These are phyloP conservation scores for Globisporangium orthogonon DNA, from an alignment of 352 stramenopile species.

Conservation along the genomic window DNA sequence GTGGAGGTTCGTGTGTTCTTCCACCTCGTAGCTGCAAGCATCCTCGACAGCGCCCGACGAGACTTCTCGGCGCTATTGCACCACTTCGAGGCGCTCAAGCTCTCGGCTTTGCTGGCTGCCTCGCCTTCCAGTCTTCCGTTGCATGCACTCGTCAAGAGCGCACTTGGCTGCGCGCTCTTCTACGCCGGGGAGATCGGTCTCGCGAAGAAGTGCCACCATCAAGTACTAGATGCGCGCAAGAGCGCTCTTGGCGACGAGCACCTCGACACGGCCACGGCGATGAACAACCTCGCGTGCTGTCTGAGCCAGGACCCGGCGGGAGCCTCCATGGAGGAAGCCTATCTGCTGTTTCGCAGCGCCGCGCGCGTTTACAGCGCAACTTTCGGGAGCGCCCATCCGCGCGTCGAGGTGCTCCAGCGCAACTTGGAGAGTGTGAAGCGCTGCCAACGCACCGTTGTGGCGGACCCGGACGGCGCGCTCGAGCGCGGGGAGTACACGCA, in stretches of 20 bases:
- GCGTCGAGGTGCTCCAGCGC: slow-evolving; percentile 31
- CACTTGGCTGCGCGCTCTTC: slow-evolving; percentile 47
- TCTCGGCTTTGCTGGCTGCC: slow-evolving; percentile 19
- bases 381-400: slow-evolving; percentile 37
- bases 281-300: slow-evolving; percentile 76
- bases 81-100: slow-evolving; percentile 47
- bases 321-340: slow-evolving; percentile 40
- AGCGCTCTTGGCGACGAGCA: slow-evolving; percentile 21
- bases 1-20: slow-evolving; percentile 50
- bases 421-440: slow-evolving; percentile 40
- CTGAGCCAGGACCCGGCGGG: slow-evolving; percentile 30
- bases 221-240: slow-evolving; percentile 37
- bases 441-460: slow-evolving; percentile 35
- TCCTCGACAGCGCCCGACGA: slow-evolving; percentile 46
- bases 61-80: slow-evolving; percentile 41
- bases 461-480: slow-evolving; percentile 31
- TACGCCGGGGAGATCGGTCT: slow-evolving; percentile 43
- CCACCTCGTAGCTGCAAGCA: slow-evolving; percentile 33
- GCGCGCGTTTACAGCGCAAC: slow-evolving; percentile 37
- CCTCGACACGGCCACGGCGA: slow-evolving; percentile 55
- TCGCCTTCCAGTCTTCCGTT: slow-evolving; percentile 22
- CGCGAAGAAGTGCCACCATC: slow-evolving; percentile 46
- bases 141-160: slow-evolving; percentile 37
- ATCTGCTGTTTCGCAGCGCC: slow-evolving; percentile 46
- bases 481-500: slow-evolving; percentile 48